phyloP scores from a whole-genome alignment of 1,284 basidiomycete species.

The Tilletia walkeri region DNA sequence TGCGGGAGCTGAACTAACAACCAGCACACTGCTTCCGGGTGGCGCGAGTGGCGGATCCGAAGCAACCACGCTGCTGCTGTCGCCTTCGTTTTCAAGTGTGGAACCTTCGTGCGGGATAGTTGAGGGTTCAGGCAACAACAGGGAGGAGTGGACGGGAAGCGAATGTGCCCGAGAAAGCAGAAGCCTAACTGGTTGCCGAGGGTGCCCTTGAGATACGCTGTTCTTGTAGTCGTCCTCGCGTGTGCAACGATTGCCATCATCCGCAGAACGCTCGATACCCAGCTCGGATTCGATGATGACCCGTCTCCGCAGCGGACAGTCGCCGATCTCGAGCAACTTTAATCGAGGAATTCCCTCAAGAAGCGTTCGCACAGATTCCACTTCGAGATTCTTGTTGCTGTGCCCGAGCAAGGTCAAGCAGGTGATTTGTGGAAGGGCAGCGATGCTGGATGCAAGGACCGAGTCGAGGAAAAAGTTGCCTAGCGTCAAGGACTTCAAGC shows the following conservation, averaged over 20 bases:
- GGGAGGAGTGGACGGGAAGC: no score
- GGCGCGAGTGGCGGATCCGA: no score
- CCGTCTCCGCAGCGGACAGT: conserved; percentile 56
- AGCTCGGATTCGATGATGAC: conserved; percentile 18
- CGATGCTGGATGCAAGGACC: conserved; percentile 4
- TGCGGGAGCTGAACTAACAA: no score
- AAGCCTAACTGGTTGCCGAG: no score
- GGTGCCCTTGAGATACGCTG: no score
- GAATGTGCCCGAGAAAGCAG: no score
- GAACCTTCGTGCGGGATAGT: no score
- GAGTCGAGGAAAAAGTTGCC: conserved; percentile 22
- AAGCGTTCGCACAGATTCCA: conserved; percentile 16
- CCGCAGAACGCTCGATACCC: neutral
- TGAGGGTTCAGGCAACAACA: no score
- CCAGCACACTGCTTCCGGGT: no score
- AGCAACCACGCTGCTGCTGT: no score
- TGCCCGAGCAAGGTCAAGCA: conserved; percentile 17
- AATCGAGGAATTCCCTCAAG: conserved; percentile 4
- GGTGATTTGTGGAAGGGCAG: conserved; percentile 3
- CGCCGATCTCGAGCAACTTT: conserved; percentile 14
- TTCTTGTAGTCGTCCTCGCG: neutral
- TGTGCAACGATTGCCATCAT: neutral
- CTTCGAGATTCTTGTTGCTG: conserved; percentile 18
- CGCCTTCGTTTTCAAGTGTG: no score
- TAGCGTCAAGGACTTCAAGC: conserved; percentile 12